Base-by-base conservation (phyloP, 176 grass and related monocot species). In the Chrysopogon serrulatus region DNA sequence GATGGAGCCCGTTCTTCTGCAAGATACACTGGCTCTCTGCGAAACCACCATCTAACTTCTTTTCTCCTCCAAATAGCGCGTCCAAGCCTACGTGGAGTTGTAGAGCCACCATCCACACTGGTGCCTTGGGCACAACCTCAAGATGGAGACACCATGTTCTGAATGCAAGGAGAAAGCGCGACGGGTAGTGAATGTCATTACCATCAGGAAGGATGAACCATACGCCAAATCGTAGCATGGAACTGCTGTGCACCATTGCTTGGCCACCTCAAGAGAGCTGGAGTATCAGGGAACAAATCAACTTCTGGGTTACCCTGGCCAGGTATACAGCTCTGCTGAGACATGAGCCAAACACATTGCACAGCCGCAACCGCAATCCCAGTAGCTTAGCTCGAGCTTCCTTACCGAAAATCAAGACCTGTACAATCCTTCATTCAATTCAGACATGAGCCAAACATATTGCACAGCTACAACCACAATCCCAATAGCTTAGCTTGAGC, bases 251-350 rank as follows among this genome's bases (percentile, higher is more conserved):
- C 24, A 18, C 42, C 37, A 68, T 60, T 41, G 77, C 87, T n/a
- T 2, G 51, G 2, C 64, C 77, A 33, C 82, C 77, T 19, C 41
- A 77, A 44, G 78, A 86, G 76, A 10, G 33, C 77, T 82, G 51
- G 83, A 86, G 88, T 42, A 81, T 82, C 53, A 85, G 42, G 63
- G 64, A 81, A 48, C 73, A 71, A 7, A 60, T 68, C 40, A 89
- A 85, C 59, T 85, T 89, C 71, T 77, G 68, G 41, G 82, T 82
- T 65, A 78, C 65, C 40, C 8, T 65, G 16, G 53, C 27, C 28
- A 86, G 83, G 83, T 86, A 77, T 14, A 33, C 0, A 80, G 60
- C 17, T 67, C 4, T 23, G 24, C 41, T n/a, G 40, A 40, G 33
- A 42, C 40, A 33, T 54, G 36, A 64, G 21, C 13, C 53, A 37